Base-by-base conservation (phyloP, 2,329 filamentous ascomycete genomes). In the Ceratocystis cacaofunesta region DNA sequence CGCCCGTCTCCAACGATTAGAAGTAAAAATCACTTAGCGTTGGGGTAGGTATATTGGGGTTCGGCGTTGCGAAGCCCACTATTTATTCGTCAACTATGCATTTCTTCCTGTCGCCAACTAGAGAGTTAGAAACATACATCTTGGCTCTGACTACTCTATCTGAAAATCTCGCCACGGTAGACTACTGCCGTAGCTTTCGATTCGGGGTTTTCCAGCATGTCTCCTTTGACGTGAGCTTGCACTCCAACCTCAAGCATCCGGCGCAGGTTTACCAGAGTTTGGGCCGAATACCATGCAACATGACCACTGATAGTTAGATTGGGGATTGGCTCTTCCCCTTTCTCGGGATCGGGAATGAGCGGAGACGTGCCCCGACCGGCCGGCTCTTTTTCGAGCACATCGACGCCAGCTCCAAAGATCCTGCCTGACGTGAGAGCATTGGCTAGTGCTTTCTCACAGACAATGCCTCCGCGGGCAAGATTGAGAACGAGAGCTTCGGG, bases 391-490 rank as follows among this genome's bases (percentile, higher is more conserved):
- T 69, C 69, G 22, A 69, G 74, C 30, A 75, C 74, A 67, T 76
- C 75, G 46, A 75, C 70, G 63, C 72, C 74, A 5, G 74, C 75
- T 6, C 74, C 75, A 5, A 72, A 73, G 36, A 76, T 70, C 57
- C 67, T 67, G 10, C 70, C 69, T 65, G 68, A 70, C 41, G 69
- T 68, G 12, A 76, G 64, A 32, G 74, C 73, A 12, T 70, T 68
- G n/a, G 71, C 70, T 46, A 76, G 67, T 50, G 73, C 74, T n/a
- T 70, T 69, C 70, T 76, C 75, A 48, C 75, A 71, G 25, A 76
- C 69, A 48, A 73, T 72, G 32, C 72, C 73, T 25, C 74, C 75
- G 61, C 74, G 71, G 3, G 74, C 74, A 19, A 69, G 67, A 65
- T 72, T 72, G 62, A 71, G 60, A 30, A 71, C 55, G 8, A 72